Base-by-base conservation (phyloP, 176 grass and related monocot species). In the Saccharum spontaneum region DNA sequence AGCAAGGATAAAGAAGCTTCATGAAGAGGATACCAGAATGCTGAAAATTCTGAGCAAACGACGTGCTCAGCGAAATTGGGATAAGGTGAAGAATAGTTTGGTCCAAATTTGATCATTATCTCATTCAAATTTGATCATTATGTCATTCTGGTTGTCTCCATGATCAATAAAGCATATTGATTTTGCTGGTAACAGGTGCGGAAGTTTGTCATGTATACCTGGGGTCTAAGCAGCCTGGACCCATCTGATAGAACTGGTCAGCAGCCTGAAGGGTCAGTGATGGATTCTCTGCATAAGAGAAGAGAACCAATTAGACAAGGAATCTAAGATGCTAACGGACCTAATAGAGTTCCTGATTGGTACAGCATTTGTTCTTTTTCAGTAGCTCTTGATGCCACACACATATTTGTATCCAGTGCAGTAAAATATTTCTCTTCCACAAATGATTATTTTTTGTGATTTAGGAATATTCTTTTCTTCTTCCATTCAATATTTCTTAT, bases 191-290 rank as follows among this genome's bases (percentile, higher is more conserved):
- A 84, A 17, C 69, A 98, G 96, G 73, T 94, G 79, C 83, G 96
- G 71, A 98, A 98, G 73, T 98, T 82, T 92, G 96, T 98, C 65
- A 95, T 95, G 96, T 98, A 87, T 89, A 98, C 93, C 38, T 98
- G 96, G 96, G 88, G 96, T 44, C 83, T 86, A 64, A 89, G 80
- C 85, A 89, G 89, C 75, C 78, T 98, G 83, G 89, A 94, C 83
- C 87, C 86, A 67, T 87, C 5, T 81, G 83, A 90, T 65, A 98
- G 43, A 71, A 92, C 76, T 48, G 81, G 89, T 66, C 85, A 87
- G 81, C 83, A 80, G 59, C 85, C 85, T 54, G 75, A 81, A 79
- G 88, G 67, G 72, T 88, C 87, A 72, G 76, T 87, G 76, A 87
- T 90, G 50, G 85, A 90, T 83, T 90, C 89, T 85, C 61, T 93